Evolutionary conservation across 1,284 basidiomycete species (phyloP), one percentile per base, ranked within the genome.

Genomic region (Anthracocystis panici-leucophaei): DNA sequence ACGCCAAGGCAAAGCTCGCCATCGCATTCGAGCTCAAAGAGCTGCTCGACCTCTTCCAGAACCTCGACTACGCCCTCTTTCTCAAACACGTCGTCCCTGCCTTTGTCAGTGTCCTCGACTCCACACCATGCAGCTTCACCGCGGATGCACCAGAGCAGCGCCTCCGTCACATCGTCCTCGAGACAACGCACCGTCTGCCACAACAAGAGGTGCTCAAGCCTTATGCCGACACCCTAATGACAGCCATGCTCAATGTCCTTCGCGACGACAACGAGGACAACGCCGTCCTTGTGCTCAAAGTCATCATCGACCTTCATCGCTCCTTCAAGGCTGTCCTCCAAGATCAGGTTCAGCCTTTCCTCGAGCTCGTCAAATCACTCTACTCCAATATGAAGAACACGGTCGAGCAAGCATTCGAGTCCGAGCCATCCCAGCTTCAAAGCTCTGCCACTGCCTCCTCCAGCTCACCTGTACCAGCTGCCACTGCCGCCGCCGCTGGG

Each of bases 201-300:
- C 89, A 91, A 58, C 90, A 90, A 55, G 96, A 99, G 65, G 88
- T 90, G 10, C 88, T 95, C 51, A 90, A 92, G 46, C 88, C 90
- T 42, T 91, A 93, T 77, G 89, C 91, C 27, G 87, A 89, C 31
- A 86, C 89, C 18, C 90, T 98, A 52, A 92, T 93, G 85, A 89
- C 78, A 56, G 84, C 89, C 50, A 87, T 97, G 89, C 89, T 98
- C 57, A 89, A 92, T 75, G 88, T 95, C 45, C 88, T 99, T 45
- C 91, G 92, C 52, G 88, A 91, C 73, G 97, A 99, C 87, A 98
- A 97, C 83, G 97, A 99, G 87, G 97, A 99, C 82, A 97, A 95
- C 82, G 97, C 93, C 2, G 89, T 92, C 33, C 89, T 92, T 3
- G 93, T 92, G 60, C 93, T 96, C 89, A 99, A 99, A 87, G 92